Percentiles rank a stretch among this genome's conserved stretches.
These are phyloP conservation scores for Penstemon barbatus DNA, from an alignment of 257 asterid genomes.

Conservation along the genomic window DNA sequence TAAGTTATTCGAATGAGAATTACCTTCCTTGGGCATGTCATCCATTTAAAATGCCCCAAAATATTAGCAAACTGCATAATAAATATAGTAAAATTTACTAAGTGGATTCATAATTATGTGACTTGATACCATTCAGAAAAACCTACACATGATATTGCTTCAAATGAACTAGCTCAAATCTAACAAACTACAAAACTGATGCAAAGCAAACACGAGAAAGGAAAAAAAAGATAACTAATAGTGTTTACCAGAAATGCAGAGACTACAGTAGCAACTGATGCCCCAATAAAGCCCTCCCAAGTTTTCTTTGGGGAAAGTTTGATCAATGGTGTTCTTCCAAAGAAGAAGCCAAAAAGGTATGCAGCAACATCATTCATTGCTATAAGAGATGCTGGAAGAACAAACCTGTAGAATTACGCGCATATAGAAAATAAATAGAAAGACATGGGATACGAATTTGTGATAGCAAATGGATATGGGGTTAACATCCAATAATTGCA, in stretches of 20 bases:
- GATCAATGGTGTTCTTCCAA: conserved; percentile 68
- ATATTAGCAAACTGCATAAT: conserved; percentile 50
- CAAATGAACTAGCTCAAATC: neutral
- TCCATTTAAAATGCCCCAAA: conserved; percentile 55
- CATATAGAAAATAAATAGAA: neutral
- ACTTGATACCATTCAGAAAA: neutral
- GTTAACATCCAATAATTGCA: neutral
- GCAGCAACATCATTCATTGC: conserved; percentile 67
- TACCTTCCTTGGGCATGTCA: conserved; percentile 75
- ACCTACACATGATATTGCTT: conserved; percentile 8
- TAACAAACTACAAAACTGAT: neutral
- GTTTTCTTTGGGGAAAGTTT: conserved; percentile 74
- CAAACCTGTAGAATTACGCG: conserved; percentile 43
- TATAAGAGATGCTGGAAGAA: conserved; percentile 65
- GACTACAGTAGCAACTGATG: conserved; percentile 55
- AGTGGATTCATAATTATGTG: neutral
- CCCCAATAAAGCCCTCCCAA: conserved; percentile 79
- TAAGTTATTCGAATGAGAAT: conserved; percentile 4
- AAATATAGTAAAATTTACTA: neutral
- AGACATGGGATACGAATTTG: neutral
- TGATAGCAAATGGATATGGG: conserved; percentile 3
- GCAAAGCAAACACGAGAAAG: neutral
- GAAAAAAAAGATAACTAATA: neutral
- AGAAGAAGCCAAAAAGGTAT: conserved; percentile 64
- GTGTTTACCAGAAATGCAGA: conserved; percentile 60